Evolutionary conservation across 345 rosid species (phyloP), one percentile per base, ranked within the genome.

Genomic region (Sisymbrium irio): DNA sequence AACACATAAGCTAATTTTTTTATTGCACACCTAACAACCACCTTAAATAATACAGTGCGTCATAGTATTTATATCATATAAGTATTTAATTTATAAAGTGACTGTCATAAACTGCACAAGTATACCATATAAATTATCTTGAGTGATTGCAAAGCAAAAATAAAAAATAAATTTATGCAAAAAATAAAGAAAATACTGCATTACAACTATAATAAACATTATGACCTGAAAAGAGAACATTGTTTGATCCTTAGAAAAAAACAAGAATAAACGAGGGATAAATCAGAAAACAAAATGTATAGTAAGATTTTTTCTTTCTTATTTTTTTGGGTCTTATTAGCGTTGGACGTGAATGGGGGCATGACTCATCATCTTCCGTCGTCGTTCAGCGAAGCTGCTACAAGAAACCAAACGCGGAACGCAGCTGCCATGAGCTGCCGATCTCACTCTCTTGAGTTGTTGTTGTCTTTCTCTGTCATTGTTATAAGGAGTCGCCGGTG

Each of bases 371-470:
- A 82, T 87, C 84, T 83, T 86, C 82, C 84, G 88, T 68, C 75
- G 65, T 81, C 96, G 84, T 30, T 87, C 91, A 20, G 74, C 77
- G 40, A 86, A 87, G 75, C 83, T 78, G 42, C 68, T 65, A 72
- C 85, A 78, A 9, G 91, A 76, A 37, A 82, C 71, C 74, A 89
- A 83, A 73, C 93, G 89, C 2, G 90, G 90, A 41, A 93, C 88
- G 86, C 98, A 93, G 41, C 79, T 25, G 44, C 91, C 75, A 6
- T 77, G 87, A 15, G 33, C 18, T 2, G 86, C 67, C 45, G 78
- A 80, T 15, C 74, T 40, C 3, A 85, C 83, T 27, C 79, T 83
- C 75, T 69, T 61, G 44, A 49, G 25, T n/a, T 17, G 58, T 47
- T 22, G 59, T 56, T 22, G 65, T 50, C 79, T 84, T 32, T 80